Percentiles rank a stretch among this genome's conserved stretches.
These are phyloP conservation scores for Leptodermis oblonga DNA, from an alignment of 257 asterid genomes.

Conservation along the genomic window DNA sequence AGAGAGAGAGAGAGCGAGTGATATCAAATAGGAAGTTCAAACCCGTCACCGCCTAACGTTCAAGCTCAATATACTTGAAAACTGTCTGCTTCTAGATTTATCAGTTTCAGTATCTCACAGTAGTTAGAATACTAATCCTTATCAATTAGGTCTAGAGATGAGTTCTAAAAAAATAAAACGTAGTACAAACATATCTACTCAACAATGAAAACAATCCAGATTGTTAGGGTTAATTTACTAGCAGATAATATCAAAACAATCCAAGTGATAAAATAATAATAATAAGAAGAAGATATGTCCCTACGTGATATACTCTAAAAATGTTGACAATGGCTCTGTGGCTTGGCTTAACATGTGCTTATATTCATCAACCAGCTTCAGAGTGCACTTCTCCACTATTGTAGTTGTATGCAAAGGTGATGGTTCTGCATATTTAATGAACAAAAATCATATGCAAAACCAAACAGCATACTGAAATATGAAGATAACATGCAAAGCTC, in stretches of 20 bases:
- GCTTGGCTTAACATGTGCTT: slow-evolving; percentile 93
- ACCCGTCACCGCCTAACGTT: neutral
- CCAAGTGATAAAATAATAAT: neutral
- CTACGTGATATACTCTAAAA: slow-evolving; percentile 55
- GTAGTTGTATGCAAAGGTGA: slow-evolving; percentile 93
- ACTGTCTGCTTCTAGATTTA: neutral
- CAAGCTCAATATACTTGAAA: neutral
- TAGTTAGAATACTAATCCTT: neutral
- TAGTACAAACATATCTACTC: neutral
- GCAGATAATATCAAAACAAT: neutral
- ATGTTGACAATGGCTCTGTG: slow-evolving; percentile 86
- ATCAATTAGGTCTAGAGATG: neutral
- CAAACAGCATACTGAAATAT: neutral
- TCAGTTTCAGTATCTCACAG: neutral
- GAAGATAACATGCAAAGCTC: neutral
- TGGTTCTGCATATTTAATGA: slow-evolving; percentile 57
- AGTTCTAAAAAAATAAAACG: neutral
- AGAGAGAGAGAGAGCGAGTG: too few species aligned
- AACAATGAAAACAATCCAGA: neutral
- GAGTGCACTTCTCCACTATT: slow-evolving; percentile 96
- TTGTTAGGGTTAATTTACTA: neutral
- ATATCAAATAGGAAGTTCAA: neutral
- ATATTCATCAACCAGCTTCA: slow-evolving; percentile 84
- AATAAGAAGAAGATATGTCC: neutral
- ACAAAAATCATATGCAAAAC: slow-evolving; percentile 8